Base-by-base conservation (phyloP, 1,284 basidiomycete species). In the Naganishia liquefaciens region DNA sequence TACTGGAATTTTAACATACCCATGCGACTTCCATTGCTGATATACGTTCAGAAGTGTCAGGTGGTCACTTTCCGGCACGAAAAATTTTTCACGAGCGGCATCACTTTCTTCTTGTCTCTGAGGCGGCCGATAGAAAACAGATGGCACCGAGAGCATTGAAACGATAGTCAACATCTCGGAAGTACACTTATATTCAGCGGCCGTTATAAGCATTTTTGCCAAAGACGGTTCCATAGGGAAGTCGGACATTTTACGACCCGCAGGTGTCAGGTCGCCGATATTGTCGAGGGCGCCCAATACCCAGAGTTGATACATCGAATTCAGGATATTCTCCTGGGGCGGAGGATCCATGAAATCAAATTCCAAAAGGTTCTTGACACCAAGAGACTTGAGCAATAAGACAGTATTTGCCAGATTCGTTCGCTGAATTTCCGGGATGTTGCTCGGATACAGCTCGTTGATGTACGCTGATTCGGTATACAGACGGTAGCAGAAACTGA, bases 331-430 rank as follows among this genome's bases (percentile, higher is more conserved):
- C 66, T 90, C 90, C 86, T 91, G 71, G 5, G 80, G 81, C 0
- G 96, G 96, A 3, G 96, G 96, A 77, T 98, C 96, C 86, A 99
- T 91, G 76, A 99, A 99, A 80, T 99, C 95, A 76, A 99, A 99
- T 65, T 94, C 93, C 71, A 99, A 90, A 62, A 99, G 85, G 76
- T 99, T 86, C 85, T 87, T 94, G 81, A 81, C 98, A 30, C 95
- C 96, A 17, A 99, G 82, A 2, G 93, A 94, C 78, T 99, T 99
- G 64, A 99, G 85, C 52, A 97, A 78, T 17, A 99, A 80, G 1
- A 99, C 96, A 1, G 95, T 95, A 85, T 95, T 96, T 62, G 92
- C 93, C 61, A 99, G 81, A 75, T 99, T 99, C 17, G 95, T 99
- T 25, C 96, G 85, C 75, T 99, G 96, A 62, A 99, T 99, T 78